Evolutionary conservation across 345 rosid species (phyloP), one percentile per base, ranked within the genome.

Genomic region (Populus davidiana): DNA sequence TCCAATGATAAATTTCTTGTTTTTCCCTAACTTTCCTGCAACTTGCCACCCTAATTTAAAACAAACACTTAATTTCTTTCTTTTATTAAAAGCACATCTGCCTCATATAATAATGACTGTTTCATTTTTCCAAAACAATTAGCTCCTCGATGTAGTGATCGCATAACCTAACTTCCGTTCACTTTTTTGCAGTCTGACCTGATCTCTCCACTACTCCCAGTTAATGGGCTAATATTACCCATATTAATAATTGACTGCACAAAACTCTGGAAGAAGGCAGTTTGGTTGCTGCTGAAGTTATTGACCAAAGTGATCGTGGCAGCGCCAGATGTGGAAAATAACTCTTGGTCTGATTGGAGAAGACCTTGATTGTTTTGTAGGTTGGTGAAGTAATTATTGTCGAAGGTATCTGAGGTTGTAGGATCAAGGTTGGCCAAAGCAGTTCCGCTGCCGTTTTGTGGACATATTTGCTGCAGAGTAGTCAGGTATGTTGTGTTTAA

Each of bases 151-250:
- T 25, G 3, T 14, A 27, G 1, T 14, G 7, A 52, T 31, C 12
- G 56, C 25, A n/a, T 36, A 5, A 11, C 52, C 56, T 56, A 74
- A 50, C 66, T 35, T 70, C 80, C 78, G 59, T 88, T 86, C 10
- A 86, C 56, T 64, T 72, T 83, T 59, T 39, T 73, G 56, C 86
- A 88, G 35, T 81, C 52, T 13, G 67, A 39, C 61, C 89, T 81
- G 29, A 86, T 84, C 79, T 86, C 81, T 2, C 89, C 91, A 71
- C 72, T 62, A 13, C 13, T 81, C 47, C 87, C 89, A 0, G 84
- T 84, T 68, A 86, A 69, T 4, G 83, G 85, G 59, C 70, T 79
- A 13, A 86, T 75, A 61, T 88, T 88, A 8, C 85, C 87, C 89
- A 86, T 84, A 8, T 76, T 88, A 10, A 86, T 77, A 86, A 88